Evolutionary conservation across 1,284 basidiomycete species (phyloP).

Genomic region (Sphaerobolus stellatus): DNA sequence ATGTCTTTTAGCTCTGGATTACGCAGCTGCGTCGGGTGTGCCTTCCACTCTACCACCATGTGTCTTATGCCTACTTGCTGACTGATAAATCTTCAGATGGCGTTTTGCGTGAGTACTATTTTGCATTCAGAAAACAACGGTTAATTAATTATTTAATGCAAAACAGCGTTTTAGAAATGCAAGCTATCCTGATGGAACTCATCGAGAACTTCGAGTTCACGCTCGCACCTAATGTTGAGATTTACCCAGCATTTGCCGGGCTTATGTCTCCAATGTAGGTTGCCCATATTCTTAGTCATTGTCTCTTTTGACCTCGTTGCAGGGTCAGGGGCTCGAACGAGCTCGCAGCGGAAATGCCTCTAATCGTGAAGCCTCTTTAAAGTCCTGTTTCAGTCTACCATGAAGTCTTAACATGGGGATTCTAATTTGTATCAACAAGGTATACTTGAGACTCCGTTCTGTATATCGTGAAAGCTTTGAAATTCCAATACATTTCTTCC

Average conservation of each 20-base stretch:
- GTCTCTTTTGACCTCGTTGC: too few relatives aligned
- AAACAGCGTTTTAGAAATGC: constrained; percentile 45
- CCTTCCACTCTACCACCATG: neutral
- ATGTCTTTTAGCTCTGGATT: constrained; percentile 46
- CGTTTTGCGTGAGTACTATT: constrained; percentile 42
- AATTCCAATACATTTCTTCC: too few relatives aligned
- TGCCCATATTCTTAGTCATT: too few relatives aligned
- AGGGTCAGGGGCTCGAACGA: too few relatives aligned
- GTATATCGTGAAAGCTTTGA: too few relatives aligned
- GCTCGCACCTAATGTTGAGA: constrained; percentile 27
- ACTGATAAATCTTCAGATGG: constrained; percentile 38
- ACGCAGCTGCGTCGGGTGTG: constrained; percentile 29
- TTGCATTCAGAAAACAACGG: neutral
- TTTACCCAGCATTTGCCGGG: constrained; percentile 19
- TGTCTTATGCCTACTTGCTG: neutral
- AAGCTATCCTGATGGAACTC: constrained; percentile 49
- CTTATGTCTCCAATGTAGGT: constrained; percentile 24
- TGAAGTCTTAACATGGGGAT: too few relatives aligned
- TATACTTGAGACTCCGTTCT: too few relatives aligned
- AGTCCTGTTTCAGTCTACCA: too few relatives aligned
- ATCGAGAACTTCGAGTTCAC: constrained; percentile 48
- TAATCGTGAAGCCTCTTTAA: too few relatives aligned
- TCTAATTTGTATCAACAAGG: too few relatives aligned
- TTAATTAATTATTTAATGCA: neutral
- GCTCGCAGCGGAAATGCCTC: too few relatives aligned